These are phyloP conservation scores for Monilinia fructigena DNA, from an alignment of 2,329 filamentous ascomycete genomes.

Conservation along the genomic window DNA sequence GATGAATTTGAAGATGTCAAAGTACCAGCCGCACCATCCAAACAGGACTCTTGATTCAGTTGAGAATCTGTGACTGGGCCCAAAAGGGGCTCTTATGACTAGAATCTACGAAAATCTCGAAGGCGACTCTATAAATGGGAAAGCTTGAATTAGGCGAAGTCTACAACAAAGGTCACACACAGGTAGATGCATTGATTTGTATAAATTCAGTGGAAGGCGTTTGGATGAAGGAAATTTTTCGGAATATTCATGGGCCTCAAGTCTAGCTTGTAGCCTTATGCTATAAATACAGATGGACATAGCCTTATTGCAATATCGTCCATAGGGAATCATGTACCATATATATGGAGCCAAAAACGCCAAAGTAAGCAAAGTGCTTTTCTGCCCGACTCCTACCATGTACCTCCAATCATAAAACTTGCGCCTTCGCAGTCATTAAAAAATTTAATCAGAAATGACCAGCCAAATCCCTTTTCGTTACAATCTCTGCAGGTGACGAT, in stretches of 20 bases:
- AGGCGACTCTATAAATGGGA: not conserved
- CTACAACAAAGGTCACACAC: slow-evolving; percentile 6
- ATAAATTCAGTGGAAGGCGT: not conserved
- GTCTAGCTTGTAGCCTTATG: slow-evolving; percentile 26
- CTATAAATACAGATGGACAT: slow-evolving; percentile 33
- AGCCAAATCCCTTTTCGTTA: slow-evolving; percentile 23
- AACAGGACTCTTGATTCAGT: slow-evolving; percentile 8
- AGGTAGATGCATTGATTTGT: slow-evolving; percentile 6
- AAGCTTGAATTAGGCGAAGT: not conserved
- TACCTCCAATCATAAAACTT: slow-evolving; percentile 27
- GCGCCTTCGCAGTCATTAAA: slow-evolving; percentile 34
- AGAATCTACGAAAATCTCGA: not conserved
- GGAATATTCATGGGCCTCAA: slow-evolving; percentile 24
- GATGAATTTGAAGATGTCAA: slow-evolving; percentile 96
- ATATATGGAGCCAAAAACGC: slow-evolving; percentile 28
- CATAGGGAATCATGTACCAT: slow-evolving; percentile 28
- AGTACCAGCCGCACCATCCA: slow-evolving; percentile 61
- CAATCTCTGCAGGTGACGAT: slow-evolving; percentile 24
- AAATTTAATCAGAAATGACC: slow-evolving; percentile 33
- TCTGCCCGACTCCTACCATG: slow-evolving; percentile 29
- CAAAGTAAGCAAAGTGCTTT: slow-evolving; percentile 28
- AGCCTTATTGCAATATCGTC: slow-evolving; percentile 22
- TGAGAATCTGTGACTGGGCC: not conserved
- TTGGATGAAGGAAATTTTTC: slow-evolving; percentile 17
- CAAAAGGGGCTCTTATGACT: not conserved